Percentiles rank a stretch among this genome's conserved stretches.
Evolutionary conservation across 257 asterid species (phyloP).

Genomic region (Nyctanthes arbortristis): DNA sequence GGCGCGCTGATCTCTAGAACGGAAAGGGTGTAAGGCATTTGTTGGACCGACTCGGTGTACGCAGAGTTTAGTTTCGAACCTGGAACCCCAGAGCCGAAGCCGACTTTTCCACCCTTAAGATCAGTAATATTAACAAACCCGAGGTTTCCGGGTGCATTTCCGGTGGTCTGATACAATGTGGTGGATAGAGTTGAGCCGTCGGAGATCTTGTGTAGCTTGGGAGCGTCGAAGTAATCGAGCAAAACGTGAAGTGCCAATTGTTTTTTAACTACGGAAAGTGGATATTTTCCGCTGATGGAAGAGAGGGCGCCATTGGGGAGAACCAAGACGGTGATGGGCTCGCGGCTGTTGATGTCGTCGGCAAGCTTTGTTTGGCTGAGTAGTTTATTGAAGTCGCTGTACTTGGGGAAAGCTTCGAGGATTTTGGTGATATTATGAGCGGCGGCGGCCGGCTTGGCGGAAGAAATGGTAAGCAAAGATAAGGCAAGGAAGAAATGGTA

Average conservation of each 20-base stretch:
- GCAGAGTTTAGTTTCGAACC: slow-evolving; percentile 67
- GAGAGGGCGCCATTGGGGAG: slow-evolving; percentile 73
- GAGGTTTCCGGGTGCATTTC: slow-evolving; percentile 71
- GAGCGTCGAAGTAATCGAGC: slow-evolving; percentile 82
- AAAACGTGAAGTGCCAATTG: slow-evolving; percentile 72
- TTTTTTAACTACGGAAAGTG: slow-evolving; percentile 64
- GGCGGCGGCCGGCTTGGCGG: slow-evolving; percentile 30
- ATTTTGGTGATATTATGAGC: slow-evolving; percentile 70
- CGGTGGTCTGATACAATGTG: slow-evolving; percentile 90
- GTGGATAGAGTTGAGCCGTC: slow-evolving; percentile 83
- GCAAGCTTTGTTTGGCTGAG: slow-evolving; percentile 85
- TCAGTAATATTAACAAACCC: slow-evolving; percentile 93
- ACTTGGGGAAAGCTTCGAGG: slow-evolving; percentile 64
- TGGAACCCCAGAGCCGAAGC: slow-evolving; percentile 79
- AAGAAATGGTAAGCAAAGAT: slow-evolving; percentile 34
- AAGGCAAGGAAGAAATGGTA: slow-evolving; percentile 33
- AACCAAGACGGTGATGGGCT: slow-evolving; percentile 76
- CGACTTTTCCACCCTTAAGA: slow-evolving; percentile 81
- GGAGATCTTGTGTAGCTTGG: slow-evolving; percentile 82
- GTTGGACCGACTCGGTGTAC: slow-evolving; percentile 57
- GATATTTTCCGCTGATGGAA: slow-evolving; percentile 57
- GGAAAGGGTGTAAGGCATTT: slow-evolving; percentile 71
- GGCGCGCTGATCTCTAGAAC: slow-evolving; percentile 73
- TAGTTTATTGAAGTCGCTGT: slow-evolving; percentile 67
- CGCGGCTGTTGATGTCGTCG: slow-evolving; percentile 94